These are phyloP conservation scores for Sambucus nigra DNA, from an alignment of 129 eudicot genomes.

Conservation along the genomic window DNA sequence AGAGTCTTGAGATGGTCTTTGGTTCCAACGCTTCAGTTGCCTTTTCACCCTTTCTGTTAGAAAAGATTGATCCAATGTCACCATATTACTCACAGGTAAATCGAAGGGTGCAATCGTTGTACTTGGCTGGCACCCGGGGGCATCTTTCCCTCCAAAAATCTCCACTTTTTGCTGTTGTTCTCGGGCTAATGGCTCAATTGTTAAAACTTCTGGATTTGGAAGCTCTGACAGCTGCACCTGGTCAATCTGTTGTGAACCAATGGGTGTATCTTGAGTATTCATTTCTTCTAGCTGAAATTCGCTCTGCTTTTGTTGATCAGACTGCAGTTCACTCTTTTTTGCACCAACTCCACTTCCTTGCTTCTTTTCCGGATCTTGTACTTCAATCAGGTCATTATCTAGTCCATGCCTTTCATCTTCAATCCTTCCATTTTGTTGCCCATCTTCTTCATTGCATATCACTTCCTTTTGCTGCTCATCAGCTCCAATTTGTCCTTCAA, in stretches of 20 bases:
- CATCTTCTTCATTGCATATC: conserved; percentile 1
- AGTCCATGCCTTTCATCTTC: neutral
- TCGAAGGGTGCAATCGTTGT: neutral
- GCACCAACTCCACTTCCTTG: neutral
- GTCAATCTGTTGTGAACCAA: neutral
- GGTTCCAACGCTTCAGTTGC: conserved; percentile 11
- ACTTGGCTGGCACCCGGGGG: neutral
- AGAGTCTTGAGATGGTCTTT: neutral
- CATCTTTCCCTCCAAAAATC: neutral
- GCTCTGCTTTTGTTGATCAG: neutral
- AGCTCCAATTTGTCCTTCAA: conserved; percentile 4
- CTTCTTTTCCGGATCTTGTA: neutral
- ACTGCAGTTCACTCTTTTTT: conserved; percentile 1
- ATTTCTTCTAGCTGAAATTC: neutral
- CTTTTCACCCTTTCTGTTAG: neutral
- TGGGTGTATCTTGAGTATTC: neutral
- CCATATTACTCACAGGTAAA: no score
- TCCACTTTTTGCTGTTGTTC: conserved; percentile 3
- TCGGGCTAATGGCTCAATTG: neutral
- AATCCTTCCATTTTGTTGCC: neutral
- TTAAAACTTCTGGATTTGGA: neutral
- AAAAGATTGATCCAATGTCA: neutral
- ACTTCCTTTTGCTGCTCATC: neutral
- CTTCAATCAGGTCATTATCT: neutral
- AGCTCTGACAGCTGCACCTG: conserved; percentile 7